These are phyloP conservation scores for Dictyophora rubrovolvata DNA, from an alignment of 768 basidiomycete species.

Conservation along the genomic window DNA sequence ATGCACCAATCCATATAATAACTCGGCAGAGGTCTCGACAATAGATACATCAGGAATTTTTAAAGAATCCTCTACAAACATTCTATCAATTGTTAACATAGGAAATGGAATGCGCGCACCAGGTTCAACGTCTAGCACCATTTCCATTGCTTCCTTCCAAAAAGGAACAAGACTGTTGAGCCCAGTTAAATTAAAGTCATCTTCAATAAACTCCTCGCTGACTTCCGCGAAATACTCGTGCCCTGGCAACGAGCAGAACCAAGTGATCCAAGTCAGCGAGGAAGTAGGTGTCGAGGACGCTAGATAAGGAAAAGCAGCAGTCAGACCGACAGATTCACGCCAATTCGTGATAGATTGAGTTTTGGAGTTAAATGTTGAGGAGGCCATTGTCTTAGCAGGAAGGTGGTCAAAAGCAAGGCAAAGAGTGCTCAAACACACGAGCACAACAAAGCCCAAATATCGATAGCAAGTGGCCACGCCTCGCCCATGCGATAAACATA, in stretches of 20 bases:
- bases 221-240: slow-evolving; percentile 99
- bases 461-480: slow-evolving; percentile 6
- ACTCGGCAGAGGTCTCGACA: slow-evolving; percentile 93
- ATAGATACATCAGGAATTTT: slow-evolving; percentile 99
- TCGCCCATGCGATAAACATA: slow-evolving; percentile 3
- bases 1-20: slow-evolving; percentile 95
- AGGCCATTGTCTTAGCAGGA: slow-evolving; percentile 1
- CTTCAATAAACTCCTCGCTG: slow-evolving; percentile 97
- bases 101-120: slow-evolving; percentile 42
- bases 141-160: slow-evolving; percentile 99
- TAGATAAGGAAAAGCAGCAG: slow-evolving; percentile 19
- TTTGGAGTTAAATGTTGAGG: neutral
- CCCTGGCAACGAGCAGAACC: slow-evolving; percentile 90
- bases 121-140: slow-evolving; percentile 98
- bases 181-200: slow-evolving; percentile 98
- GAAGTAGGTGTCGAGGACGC: slow-evolving; percentile 87
- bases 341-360: slow-evolving; percentile 13
- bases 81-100: slow-evolving; percentile 9
- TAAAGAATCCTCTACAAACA: slow-evolving; percentile 62
- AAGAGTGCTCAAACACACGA: neutral
- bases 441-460: slow-evolving; percentile 50
- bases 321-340: neutral
- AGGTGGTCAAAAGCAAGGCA: slow-evolving; percentile 3
- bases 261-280: slow-evolving; percentile 89
- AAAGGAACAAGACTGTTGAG: slow-evolving; percentile 94